Conservation (phyloP, 1,284 basidiomycete genomes). For the Tilletia caries region DNA sequence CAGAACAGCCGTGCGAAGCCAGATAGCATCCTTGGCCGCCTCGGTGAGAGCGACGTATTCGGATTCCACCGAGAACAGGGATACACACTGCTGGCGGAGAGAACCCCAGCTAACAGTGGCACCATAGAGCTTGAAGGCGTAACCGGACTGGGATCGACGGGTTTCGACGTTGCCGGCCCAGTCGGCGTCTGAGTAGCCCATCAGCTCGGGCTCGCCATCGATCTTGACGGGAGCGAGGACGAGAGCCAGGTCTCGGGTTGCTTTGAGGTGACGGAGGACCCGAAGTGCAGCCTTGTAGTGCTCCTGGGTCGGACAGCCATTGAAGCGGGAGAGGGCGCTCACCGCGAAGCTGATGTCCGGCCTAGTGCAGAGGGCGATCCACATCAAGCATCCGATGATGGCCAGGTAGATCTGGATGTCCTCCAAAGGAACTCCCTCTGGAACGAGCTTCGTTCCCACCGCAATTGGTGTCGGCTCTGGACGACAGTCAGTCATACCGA, state of each 20-base stretch:
- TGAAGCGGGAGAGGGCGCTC: neutral
- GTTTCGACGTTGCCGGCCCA: too few species aligned
- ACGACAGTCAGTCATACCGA: neutral
- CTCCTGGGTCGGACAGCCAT: neutral
- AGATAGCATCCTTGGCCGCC: constrained; percentile 5
- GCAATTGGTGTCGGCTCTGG: too few species aligned
- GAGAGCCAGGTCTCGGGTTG: neutral
- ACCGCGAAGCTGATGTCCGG: neutral
- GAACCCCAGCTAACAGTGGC: constrained; percentile 1
- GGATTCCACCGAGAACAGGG: neutral
- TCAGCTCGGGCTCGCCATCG: too few species aligned
- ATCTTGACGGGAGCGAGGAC: too few species aligned
- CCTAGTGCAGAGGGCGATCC: neutral
- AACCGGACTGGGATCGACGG: constrained; percentile 17
- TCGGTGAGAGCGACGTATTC: constrained; percentile 11
- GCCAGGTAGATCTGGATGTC: too few species aligned
- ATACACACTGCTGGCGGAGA: neutral
- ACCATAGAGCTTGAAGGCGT: constrained; percentile 13
- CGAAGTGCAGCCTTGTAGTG: neutral
- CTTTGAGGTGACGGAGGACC: neutral
- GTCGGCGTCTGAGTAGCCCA: too few species aligned
- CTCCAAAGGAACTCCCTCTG: too few species aligned
- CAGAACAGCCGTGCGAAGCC: neutral
- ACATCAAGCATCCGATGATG: neutral
- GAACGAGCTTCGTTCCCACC: too few species aligned